A percentile compares a stretch with the other conserved stretches of the same genome.
Conservation (phyloP, 73 alveolate genomes). For the Paramecium pentaurelia region DNA sequence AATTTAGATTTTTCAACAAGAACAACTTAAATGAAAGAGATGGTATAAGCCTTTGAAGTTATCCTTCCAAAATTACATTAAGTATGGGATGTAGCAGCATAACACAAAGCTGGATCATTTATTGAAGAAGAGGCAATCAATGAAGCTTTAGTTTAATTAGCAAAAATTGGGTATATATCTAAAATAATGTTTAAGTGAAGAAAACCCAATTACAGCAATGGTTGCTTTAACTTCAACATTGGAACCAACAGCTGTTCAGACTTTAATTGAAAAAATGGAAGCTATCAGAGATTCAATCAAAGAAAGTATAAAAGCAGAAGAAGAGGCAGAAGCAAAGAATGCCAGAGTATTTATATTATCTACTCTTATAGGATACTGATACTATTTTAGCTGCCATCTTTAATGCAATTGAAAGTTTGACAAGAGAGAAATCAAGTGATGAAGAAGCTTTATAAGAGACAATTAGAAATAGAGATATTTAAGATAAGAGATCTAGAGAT, state of each 20-base stretch:
- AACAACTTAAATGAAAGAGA: constrained; percentile 29
- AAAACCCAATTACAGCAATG: not conserved
- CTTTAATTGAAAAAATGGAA: not conserved
- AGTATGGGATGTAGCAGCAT: constrained; percentile 38
- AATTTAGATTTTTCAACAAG: constrained; percentile 25
- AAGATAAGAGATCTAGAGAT: not conserved
- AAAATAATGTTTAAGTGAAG: not conserved
- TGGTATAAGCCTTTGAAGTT: constrained; percentile 36
- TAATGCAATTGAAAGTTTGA: not conserved
- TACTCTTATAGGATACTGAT: not conserved
- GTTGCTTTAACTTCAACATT: not conserved
- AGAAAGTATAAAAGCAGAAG: not conserved
- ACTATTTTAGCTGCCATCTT: not conserved
- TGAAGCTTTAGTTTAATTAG: constrained; percentile 32
- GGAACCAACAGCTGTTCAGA: not conserved
- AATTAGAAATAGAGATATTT: not conserved
- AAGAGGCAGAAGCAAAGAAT: not conserved
- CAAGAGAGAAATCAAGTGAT: not conserved
- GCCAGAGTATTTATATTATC: not conserved
- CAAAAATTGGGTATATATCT: not conserved
- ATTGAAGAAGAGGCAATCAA: constrained; percentile 38
- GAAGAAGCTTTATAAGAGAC: not conserved
- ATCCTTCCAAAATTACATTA: constrained; percentile 24
- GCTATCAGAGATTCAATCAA: not conserved
- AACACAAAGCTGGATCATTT: constrained; percentile 10